These are phyloP conservation scores for Strobilomyces confusus DNA, from an alignment of 768 basidiomycete genomes.

Conservation along the genomic window DNA sequence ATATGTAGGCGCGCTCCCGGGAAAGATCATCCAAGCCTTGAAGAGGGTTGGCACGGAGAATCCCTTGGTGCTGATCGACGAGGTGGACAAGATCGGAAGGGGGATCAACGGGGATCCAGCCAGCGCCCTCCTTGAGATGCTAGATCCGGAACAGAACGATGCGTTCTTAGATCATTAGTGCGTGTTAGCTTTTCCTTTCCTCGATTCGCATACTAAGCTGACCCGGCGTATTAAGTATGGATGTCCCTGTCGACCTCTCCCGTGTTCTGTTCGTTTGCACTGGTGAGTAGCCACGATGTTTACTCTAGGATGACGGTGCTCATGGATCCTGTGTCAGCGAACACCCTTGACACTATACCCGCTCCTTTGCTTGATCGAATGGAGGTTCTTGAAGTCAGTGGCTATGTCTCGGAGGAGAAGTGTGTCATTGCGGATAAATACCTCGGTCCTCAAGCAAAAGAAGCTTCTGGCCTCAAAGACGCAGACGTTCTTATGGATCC, in stretches of 20 bases:
- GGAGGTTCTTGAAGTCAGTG: constrained; percentile 93
- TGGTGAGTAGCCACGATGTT: constrained; percentile 30
- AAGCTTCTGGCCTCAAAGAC: constrained; percentile 79
- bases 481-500: constrained; percentile 80
- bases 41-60: constrained; percentile 94
- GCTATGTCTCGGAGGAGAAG: constrained; percentile 94
- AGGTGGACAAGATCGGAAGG: constrained; percentile 92
- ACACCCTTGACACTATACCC: constrained; percentile 90
- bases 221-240: constrained; percentile 63
- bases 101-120: constrained; percentile 92
- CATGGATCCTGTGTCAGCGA: constrained; percentile 44
- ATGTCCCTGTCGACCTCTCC: constrained; percentile 94
- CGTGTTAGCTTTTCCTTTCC: constrained; percentile 28
- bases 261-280: constrained; percentile 98
- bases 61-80: constrained; percentile 90
- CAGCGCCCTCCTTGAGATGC: constrained; percentile 87
- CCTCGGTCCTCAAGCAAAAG: constrained; percentile 90
- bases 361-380: constrained; percentile 92
- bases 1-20: constrained; percentile 92
- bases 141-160: constrained; percentile 93
- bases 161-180: constrained; percentile 95
- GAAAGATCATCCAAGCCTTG: constrained; percentile 92
- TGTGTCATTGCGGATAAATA: constrained; percentile 82
- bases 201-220: neutral
- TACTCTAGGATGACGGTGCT: neutral